A percentile compares a stretch with the other conserved stretches of the same genome.
Evolutionary conservation across 495 filamentous ascomycete genomes (phyloP).

Genomic region (Podospora pseudopauciseta): DNA sequence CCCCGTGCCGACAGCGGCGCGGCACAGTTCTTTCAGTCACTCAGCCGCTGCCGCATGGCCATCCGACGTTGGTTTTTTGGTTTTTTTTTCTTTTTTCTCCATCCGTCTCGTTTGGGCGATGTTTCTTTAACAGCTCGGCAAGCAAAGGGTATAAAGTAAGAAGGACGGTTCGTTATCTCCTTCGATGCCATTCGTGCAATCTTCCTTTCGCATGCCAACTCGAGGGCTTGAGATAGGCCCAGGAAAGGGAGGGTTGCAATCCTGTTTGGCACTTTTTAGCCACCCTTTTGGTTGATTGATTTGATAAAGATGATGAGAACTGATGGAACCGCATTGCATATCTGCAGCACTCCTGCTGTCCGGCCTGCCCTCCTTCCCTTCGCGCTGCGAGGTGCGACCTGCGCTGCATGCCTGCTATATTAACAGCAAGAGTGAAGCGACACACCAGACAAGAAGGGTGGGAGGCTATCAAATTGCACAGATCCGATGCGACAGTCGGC

Average conservation of each 20-base stretch:
- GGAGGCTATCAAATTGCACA: background rate
- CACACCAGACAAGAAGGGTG: background rate
- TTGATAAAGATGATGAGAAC: background rate
- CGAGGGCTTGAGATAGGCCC: background rate
- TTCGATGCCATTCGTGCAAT: background rate
- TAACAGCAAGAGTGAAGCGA: background rate
- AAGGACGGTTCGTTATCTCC: no score
- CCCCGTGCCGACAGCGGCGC: background rate
- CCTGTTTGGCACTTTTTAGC: background rate
- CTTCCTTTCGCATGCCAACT: background rate
- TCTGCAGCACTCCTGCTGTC: background rate
- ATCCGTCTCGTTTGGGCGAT: no score
- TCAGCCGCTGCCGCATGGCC: background rate
- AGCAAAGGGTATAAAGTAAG: background rate
- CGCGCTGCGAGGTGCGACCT: no score
- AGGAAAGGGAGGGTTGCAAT: background rate
- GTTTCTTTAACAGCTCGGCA: background rate
- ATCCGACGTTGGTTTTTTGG: background rate
- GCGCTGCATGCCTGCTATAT: background rate
- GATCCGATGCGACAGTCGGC: background rate
- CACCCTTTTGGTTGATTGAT: background rate
- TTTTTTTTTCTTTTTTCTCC: background rate
- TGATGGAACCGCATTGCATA: background rate
- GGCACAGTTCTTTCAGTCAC: background rate
- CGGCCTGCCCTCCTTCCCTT: no score